Base-by-base conservation (phyloP, 176 grass and related monocot species). In the Bonia amplexicaulis region DNA sequence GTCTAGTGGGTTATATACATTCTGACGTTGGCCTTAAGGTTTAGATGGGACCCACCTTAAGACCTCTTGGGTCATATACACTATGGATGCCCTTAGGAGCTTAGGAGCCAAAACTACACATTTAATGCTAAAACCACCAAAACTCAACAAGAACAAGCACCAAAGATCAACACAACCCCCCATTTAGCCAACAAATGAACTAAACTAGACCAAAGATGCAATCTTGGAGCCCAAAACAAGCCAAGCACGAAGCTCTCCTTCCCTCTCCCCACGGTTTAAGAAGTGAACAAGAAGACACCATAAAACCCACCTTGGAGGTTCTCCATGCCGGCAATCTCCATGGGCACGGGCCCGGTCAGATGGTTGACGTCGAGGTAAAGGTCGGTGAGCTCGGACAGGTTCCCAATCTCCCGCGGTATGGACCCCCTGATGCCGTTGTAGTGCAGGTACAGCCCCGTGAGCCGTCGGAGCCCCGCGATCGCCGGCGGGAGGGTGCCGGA, bases 281-380 rank as follows among this genome's bases (percentile, higher is more conserved):
- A 76, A 57, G 29, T 22, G 10, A 64, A 52, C 12, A 77, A 44
- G 57, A 29, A 69, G n/a, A 54, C 39, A 1, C 2, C 71, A 65
- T 27, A 59, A 87, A 75, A 46, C 26, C 76, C 74, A 99, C 97
- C 97, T 91, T 96, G 97, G 57, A 99, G 97, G 53, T 49, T 93
- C 7, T 0, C 42, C 84, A 99, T 88, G 49, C 73, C 69, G 13
- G 78, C 88, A 82, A 94, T 88, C 91, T 96, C 97, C 1, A 53
- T 85, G 0, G 97, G 97, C n/a, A 99, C 39, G 20, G 78, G 25
- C 1, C 97, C 93, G 23, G 71, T 76, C 73, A 99, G 86, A 48
- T 90, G 88, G 69, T 99, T 99, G 0, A 96, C 90, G 66, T 96
- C 91, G 75, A 99, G 87, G 87, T 99, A 99, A 16, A 99, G 84